Base-by-base conservation (phyloP, 2,329 filamentous ascomycete species). In the Penicillium sp. region DNA sequence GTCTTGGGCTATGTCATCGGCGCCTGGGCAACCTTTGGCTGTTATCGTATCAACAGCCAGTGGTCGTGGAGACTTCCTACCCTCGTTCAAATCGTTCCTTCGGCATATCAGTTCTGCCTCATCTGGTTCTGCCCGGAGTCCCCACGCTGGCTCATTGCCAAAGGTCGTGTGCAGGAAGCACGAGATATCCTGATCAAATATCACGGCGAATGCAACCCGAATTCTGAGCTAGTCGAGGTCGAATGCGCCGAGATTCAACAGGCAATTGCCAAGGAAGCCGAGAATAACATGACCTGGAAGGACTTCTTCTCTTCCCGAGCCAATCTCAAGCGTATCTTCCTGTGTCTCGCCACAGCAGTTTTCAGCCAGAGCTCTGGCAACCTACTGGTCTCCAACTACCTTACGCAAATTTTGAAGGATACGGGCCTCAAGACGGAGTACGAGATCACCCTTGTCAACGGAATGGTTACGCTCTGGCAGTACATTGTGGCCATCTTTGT, bases 141-240 rank as follows among this genome's bases (percentile, higher is more conserved):
- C 0, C 86, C 86, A 1, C 79, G 86, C 39, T 88, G 82, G 81
- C 71, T 87, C 31, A 77, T 87, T 45, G 79, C 80, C 38, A 78
- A 83, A 61, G 83, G 84, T 35, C 76, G 78, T 22, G 60, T 71
- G 1, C 79, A 84, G 5, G 76, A 86, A 65, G 85, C 85, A 0
- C 79, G 75, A 15, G 73, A 74, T 0, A 81, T 85, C 28, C 68
- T 87, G 0, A 75, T 80, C 64, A 83, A 83, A 57, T 83, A 83
- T 42, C 82, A 85, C 55, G 82, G 79, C 25, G 82, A 83, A 59
- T 75, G 77, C 34, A 75, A 83, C 48, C 63, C 71, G 35, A 71
- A 78, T 2, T 78, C 76, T 1, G 76, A 78, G 52, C 69, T 83
- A 5, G 82, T 84, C 14, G 71, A 77, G 11, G 75, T 80, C 22